phyloP scores from a whole-genome alignment of 2,329 filamentous ascomycete species.

The Colletotrichum nymphaeae region DNA sequence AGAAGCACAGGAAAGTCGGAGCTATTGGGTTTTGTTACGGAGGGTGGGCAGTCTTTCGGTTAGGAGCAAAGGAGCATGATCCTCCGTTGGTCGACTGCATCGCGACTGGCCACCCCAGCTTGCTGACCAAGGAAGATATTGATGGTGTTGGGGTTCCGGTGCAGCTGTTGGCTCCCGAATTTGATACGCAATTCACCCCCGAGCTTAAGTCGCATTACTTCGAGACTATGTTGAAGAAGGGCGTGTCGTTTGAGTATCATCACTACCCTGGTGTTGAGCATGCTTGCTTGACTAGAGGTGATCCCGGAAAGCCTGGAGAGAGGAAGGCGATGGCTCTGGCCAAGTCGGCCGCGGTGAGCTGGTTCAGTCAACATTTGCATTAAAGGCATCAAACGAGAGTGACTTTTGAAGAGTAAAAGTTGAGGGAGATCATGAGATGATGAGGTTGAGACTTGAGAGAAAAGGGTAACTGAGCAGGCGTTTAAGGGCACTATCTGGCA shows the following conservation, averaged over 20 bases:
- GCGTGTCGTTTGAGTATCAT: conserved; percentile 56
- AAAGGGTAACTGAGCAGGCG: no score
- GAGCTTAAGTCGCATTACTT: conserved; percentile 56
- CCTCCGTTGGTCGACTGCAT: conserved; percentile 58
- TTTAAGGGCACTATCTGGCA: no score
- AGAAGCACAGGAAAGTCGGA: conserved; percentile 49
- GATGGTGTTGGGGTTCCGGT: conserved; percentile 57
- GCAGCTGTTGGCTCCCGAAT: conserved; percentile 64
- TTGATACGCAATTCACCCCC: conserved; percentile 51
- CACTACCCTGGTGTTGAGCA: conserved; percentile 59
- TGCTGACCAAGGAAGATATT: conserved; percentile 57
- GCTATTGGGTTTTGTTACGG: conserved; percentile 64
- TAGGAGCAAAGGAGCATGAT: conserved; percentile 50
- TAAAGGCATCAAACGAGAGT: background rate
- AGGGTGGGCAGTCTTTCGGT: conserved; percentile 61
- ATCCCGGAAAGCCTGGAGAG: conserved; percentile 49
- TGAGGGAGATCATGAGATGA: no score
- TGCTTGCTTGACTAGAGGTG: conserved; percentile 52
- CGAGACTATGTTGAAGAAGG: conserved; percentile 46
- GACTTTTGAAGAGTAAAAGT: no score
- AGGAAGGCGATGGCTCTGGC: conserved; percentile 53
- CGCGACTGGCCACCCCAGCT: conserved; percentile 55
- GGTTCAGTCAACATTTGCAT: conserved; percentile 46
- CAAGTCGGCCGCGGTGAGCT: conserved; percentile 55
- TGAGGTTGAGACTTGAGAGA: no score